Evolutionary conservation across 768 basidiomycete species (phyloP), one percentile per base, ranked within the genome.

Genomic region (Dacryopinax spathularia): DNA sequence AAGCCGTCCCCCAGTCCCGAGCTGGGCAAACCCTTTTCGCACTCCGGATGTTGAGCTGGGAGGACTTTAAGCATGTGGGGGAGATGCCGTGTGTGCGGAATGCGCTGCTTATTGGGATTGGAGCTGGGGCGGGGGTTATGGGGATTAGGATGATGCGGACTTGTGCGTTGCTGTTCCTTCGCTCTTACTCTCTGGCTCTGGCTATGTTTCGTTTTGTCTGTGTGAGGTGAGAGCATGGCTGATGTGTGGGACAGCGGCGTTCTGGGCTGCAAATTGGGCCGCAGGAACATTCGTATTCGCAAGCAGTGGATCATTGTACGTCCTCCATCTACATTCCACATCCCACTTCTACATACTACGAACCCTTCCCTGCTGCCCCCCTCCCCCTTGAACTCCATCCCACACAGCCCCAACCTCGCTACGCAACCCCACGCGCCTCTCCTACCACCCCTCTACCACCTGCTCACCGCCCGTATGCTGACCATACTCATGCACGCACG

Each of bases 41-140:
- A 15, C 10, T 56, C 13, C 5, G 9, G 25, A 25, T 56, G 29
- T 10, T 56, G 25, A 27, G 25, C 25, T 29, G 68, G 63, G 77
- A 82, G 66, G 87, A 87, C 72, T 75, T 84, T 18, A 76, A 78
- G 66, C 79, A 82, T 70, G 79, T 91, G 60, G 78, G 79, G 60
- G 82, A 88, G 68, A 78, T 89, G 12, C 89, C 88, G 1, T 91
- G 89, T 70, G 87, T 85, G 59, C 79, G 90, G 35, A 86, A 81
- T 65, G 86, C 86, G 70, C 74, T 91, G 35, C 74, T 91, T 67
- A 81, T 80, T 61, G 89, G 89, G 15, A 90, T 91, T 68, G 86
- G 84, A n/a, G 84, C 86, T 64, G 89, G 89, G 15, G 79, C 79
- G 0, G 89, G 88, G 1, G 81, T 91, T 62, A 90, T 89, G 20